Percentiles rank a stretch among this genome's conserved stretches.
phyloP scores from a whole-genome alignment of 2,329 filamentous ascomycete species.

The Sporothrix luriei region DNA sequence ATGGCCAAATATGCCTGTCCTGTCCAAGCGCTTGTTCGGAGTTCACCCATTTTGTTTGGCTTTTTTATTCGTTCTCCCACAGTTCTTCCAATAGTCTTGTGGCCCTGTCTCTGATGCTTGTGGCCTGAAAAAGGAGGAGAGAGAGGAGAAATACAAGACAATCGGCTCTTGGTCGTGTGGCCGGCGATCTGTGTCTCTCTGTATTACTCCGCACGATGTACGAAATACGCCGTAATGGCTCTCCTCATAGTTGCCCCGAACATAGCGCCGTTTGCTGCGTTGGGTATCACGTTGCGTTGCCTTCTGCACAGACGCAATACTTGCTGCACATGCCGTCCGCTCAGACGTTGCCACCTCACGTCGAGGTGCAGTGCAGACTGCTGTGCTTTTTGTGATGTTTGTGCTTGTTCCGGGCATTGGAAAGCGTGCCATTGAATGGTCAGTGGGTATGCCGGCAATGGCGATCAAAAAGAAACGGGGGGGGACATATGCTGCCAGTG shows the following conservation, averaged over 20 bases:
- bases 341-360: neutral
- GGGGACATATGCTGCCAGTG: too few species aligned
- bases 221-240: too few species aligned
- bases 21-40: neutral
- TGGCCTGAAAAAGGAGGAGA: neutral
- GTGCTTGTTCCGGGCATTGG: neutral
- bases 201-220: too few species aligned
- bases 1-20: slow-evolving; percentile 3
- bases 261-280: neutral
- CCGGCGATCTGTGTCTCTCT: neutral
- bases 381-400: neutral
- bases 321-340: neutral
- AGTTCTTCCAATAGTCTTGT: neutral
- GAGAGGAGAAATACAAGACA: neutral
- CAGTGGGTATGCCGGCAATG: neutral
- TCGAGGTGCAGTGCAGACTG: slow-evolving; percentile 1
- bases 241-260: neutral
- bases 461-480: slow-evolving; percentile 18
- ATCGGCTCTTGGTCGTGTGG: neutral
- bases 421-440: neutral
- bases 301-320: slow-evolving; percentile 12
- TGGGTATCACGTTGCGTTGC: neutral
- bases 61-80: neutral
- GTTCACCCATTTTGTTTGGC: neutral
- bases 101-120: neutral